Percentiles rank a stretch among this genome's conserved stretches.
These are phyloP conservation scores for Collybiopsis confluens DNA, from an alignment of 768 basidiomycete species.

Conservation along the genomic window DNA sequence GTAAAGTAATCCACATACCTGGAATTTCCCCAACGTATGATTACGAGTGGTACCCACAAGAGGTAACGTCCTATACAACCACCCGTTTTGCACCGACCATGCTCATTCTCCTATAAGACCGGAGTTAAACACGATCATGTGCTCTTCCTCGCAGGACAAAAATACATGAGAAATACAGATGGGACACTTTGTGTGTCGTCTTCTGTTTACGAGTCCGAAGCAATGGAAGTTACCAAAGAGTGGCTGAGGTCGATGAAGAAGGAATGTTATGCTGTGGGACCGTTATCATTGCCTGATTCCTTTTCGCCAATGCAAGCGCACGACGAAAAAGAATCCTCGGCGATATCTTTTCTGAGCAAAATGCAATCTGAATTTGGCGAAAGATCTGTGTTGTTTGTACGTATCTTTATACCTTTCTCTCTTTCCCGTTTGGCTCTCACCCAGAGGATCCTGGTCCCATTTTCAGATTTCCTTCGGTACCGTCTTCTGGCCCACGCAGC, in stretches of 20 bases:
- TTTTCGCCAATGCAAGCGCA: background rate
- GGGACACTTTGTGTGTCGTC: slow-evolving; percentile 3
- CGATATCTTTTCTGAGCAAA: background rate
- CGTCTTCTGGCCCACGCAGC: slow-evolving; percentile 1
- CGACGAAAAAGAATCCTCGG: background rate
- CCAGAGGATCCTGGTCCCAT: too few relatives aligned
- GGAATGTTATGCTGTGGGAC: background rate
- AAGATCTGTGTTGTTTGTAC: background rate
- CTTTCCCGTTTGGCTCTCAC: background rate
- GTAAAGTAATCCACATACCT: background rate
- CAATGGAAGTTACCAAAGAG: background rate
- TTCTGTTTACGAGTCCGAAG: slow-evolving; percentile 3
- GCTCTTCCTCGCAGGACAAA: background rate
- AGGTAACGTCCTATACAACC: background rate
- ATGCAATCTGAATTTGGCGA: slow-evolving; percentile 2
- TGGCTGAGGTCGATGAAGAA: background rate
- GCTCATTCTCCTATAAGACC: background rate
- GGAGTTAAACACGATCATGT: background rate
- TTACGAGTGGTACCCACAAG: slow-evolving; percentile 7
- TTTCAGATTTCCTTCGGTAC: slow-evolving; percentile 7
- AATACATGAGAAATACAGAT: background rate
- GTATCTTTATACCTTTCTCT: background rate
- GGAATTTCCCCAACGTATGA: slow-evolving; percentile 6
- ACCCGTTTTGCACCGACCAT: background rate
- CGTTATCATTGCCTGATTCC: background rate